Evolutionary conservation across 2,329 filamentous ascomycete genomes (phyloP), one percentile per base, ranked within the genome.

Genomic region (Xylaria arbuscula): DNA sequence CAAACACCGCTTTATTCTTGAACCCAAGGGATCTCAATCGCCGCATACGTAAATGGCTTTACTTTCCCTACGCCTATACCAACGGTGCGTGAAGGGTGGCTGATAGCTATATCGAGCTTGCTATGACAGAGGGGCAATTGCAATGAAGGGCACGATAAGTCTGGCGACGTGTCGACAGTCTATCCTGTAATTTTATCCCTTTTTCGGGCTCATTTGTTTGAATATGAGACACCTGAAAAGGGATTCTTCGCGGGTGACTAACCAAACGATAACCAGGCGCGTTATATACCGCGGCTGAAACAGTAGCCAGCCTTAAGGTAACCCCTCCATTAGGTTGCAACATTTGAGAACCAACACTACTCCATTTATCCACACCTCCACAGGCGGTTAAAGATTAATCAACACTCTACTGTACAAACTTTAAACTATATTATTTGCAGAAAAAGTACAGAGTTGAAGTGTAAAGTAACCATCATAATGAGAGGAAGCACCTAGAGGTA

Each of bases 231-330:
- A 28, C 28, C 28, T 5, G 28, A 28, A 28, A 28, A 28, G 28
- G 28, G 28, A n/a, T 28, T 28, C 28, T 5, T 28, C 28, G 28
- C 28, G 38, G 38, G 15, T 42, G 38, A n/a, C 10, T 48, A 48
- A 48, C 19, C 19, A 22, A 24, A 48, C 10, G 19, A 48, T 22
- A 19, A 9, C 45, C 9, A 48, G 3, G 45, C 10, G 36, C 17
- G 36, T 36, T 15, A 36, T 28, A 56, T 28, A 40, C 36, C 28
- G 54, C 54, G 54, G 54, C 54, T 56, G 36, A 24, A 40, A 40
- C 54, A 32, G 36, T 56, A 24, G 36, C 36, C 11, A 40, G 54
- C 19, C 38, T 56, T 28, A 13, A 42, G 53, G 8, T 38, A 17
- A 54, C 40, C 15, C 40, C 48, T 51, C 48, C 48, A 28, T 51